Percentiles rank a stretch among this genome's conserved stretches.
Evolutionary conservation across 352 stramenopile genomes (phyloP).

Genomic region (Phytophthora aleatoria): DNA sequence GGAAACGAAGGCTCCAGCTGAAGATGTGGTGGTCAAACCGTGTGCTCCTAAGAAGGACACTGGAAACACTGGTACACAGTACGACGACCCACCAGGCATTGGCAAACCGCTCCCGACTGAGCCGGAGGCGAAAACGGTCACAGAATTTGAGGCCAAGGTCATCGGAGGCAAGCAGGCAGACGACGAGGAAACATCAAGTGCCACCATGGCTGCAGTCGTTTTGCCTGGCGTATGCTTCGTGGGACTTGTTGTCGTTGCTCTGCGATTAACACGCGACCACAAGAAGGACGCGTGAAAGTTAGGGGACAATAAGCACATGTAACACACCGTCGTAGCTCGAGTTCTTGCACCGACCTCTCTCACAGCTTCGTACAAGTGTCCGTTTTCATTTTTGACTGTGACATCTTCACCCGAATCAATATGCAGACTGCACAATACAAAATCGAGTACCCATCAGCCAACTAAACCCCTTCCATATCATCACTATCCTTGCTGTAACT

Average conservation of each 20-base stretch:
- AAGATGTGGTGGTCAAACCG: constrained; percentile 60
- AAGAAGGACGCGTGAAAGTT: constrained; percentile 70
- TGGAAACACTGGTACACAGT: constrained; percentile 29
- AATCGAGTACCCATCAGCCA: constrained; percentile 16
- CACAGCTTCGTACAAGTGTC: constrained; percentile 21
- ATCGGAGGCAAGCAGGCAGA: constrained; percentile 38
- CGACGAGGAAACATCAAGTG: constrained; percentile 22
- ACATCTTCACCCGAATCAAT: constrained; percentile 9
- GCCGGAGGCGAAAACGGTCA: constrained; percentile 38
- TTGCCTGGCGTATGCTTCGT: constrained; percentile 61
- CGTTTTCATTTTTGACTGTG: neutral
- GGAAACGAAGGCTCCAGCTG: constrained; percentile 35
- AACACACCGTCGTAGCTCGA: constrained; percentile 6
- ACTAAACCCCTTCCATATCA: constrained; percentile 55
- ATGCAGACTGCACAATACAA: constrained; percentile 20
- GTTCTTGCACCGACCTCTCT: constrained; percentile 5
- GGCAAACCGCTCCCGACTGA: constrained; percentile 47
- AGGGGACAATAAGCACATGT: constrained; percentile 10
- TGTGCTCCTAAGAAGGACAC: constrained; percentile 65
- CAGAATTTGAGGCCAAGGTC: constrained; percentile 45
- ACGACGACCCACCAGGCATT: constrained; percentile 71
- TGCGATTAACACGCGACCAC: constrained; percentile 67
- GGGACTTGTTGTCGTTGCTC: constrained; percentile 51
- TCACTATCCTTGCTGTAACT: constrained; percentile 47
- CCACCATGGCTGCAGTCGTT: constrained; percentile 42